Percentiles rank a stretch among this genome's conserved stretches.
Conservation (phyloP, 1,139 yeast species). For the Trichomonascaceae sp. region DNA sequence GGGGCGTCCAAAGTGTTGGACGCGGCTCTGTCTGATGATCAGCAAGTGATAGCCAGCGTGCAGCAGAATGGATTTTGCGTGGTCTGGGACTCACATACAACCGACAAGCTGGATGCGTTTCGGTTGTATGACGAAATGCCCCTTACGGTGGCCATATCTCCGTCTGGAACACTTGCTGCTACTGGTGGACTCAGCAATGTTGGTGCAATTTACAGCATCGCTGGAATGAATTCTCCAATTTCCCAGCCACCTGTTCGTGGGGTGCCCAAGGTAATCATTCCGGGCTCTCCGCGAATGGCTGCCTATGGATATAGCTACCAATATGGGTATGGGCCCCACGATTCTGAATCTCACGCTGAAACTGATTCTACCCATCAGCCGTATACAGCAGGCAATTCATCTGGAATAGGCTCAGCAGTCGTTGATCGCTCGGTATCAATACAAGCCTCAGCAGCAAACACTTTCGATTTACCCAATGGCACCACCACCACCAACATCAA, state of each 20-base stretch:
- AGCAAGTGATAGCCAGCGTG: constrained; percentile 39
- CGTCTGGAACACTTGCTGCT: constrained; percentile 52
- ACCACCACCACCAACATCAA: background rate
- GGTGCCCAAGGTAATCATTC: too few relatives aligned
- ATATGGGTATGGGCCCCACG: too few relatives aligned
- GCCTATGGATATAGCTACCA: too few relatives aligned
- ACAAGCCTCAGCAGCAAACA: too few relatives aligned
- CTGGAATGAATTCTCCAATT: background rate
- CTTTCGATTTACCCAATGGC: background rate
- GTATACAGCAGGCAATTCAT: background rate
- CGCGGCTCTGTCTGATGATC: background rate
- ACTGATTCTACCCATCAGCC: background rate
- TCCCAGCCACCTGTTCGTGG: too few relatives aligned
- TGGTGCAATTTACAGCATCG: constrained; percentile 14
- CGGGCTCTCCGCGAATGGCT: too few relatives aligned
- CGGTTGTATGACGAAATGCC: constrained; percentile 53
- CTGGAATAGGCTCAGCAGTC: background rate
- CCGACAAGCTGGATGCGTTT: constrained; percentile 59
- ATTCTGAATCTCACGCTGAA: too few relatives aligned
- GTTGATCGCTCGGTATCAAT: too few relatives aligned
- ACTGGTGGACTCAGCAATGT: constrained; percentile 78
- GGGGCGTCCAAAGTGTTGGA: constrained; percentile 2
- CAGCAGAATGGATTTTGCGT: constrained; percentile 82
- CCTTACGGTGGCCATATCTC: constrained; percentile 59
- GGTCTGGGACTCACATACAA: constrained; percentile 71